phyloP scores from a whole-genome alignment of 768 basidiomycete species.

The Naganishia antarctica region DNA sequence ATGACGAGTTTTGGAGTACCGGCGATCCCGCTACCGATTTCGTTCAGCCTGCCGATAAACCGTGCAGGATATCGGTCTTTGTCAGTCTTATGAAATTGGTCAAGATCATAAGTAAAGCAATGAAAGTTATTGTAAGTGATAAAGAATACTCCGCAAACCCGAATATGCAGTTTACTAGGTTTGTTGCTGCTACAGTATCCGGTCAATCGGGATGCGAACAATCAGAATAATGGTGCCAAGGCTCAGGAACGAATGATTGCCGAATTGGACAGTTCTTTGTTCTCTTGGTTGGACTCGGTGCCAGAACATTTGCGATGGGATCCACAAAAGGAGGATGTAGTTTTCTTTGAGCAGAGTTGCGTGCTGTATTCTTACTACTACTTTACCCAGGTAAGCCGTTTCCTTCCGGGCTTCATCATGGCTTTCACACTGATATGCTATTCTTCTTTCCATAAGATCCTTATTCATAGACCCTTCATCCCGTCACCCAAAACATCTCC shows the following conservation, averaged over 20 bases:
- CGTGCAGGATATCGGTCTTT: slow-evolving; percentile 59
- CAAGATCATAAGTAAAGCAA: slow-evolving; percentile 60
- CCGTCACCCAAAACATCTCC: slow-evolving; percentile 59
- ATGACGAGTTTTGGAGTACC: slow-evolving; percentile 73
- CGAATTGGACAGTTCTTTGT: slow-evolving; percentile 65
- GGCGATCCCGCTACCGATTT: slow-evolving; percentile 58
- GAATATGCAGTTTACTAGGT: slow-evolving; percentile 10
- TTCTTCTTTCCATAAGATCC: slow-evolving; percentile 58
- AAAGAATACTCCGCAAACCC: slow-evolving; percentile 9
- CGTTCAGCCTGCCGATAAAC: slow-evolving; percentile 61
- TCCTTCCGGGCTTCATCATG: neutral
- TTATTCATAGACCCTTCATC: slow-evolving; percentile 74
- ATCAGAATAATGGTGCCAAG: slow-evolving; percentile 33
- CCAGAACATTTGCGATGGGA: slow-evolving; percentile 63
- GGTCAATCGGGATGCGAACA: slow-evolving; percentile 56
- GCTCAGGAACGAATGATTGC: slow-evolving; percentile 55
- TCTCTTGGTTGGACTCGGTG: slow-evolving; percentile 66
- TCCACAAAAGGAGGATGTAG: slow-evolving; percentile 53
- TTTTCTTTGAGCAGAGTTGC: slow-evolving; percentile 61
- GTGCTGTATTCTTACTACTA: slow-evolving; percentile 60
- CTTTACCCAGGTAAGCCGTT: slow-evolving; percentile 46
- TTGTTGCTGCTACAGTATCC: slow-evolving; percentile 57
- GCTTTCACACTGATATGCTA: neutral
- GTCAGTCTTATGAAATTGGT: slow-evolving; percentile 58
- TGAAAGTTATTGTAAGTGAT: slow-evolving; percentile 60